Evolutionary conservation across 306 rosid species (phyloP).

Genomic region (Gleditsia sinensis): DNA sequence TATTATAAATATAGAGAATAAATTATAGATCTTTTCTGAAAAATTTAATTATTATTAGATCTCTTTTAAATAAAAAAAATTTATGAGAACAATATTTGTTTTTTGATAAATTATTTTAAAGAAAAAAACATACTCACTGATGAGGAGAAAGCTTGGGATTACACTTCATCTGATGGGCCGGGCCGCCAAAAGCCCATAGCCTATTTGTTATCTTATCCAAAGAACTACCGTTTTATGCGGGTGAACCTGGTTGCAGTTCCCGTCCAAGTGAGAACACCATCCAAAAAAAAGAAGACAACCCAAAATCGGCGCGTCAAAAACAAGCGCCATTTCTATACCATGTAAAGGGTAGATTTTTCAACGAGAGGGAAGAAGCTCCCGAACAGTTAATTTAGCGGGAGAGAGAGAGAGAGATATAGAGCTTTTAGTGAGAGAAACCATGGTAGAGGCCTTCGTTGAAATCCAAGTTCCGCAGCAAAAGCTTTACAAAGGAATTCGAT

Average conservation of each 20-base stretch:
- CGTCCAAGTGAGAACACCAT: not conserved
- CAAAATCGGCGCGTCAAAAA: not conserved
- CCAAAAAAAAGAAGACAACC: not conserved
- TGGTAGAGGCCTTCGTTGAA: constrained; percentile 41
- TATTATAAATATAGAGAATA: too few species aligned
- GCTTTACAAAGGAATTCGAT: constrained; percentile 49
- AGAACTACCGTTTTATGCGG: not conserved
- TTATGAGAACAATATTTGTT: too few species aligned
- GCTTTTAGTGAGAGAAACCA: not conserved
- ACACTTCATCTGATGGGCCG: not conserved
- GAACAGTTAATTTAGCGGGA: not conserved
- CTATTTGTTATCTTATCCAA: not conserved
- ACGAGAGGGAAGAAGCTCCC: not conserved
- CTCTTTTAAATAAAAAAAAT: too few species aligned
- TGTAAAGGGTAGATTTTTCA: too few species aligned
- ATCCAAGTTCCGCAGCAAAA: constrained; percentile 63
- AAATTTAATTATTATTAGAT: too few species aligned
- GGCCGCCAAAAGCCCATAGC: not conserved
- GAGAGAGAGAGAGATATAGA: not conserved
- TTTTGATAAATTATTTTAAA: too few species aligned
- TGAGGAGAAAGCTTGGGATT: too few species aligned
- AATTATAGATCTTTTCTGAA: too few species aligned
- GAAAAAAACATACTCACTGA: too few species aligned
- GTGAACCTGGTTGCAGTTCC: constrained; percentile 18
- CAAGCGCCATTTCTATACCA: not conserved